Percentiles rank a stretch among this genome's conserved stretches.
These are phyloP conservation scores for Leccinum imitatum DNA, from an alignment of 768 basidiomycete genomes.

Conservation along the genomic window DNA sequence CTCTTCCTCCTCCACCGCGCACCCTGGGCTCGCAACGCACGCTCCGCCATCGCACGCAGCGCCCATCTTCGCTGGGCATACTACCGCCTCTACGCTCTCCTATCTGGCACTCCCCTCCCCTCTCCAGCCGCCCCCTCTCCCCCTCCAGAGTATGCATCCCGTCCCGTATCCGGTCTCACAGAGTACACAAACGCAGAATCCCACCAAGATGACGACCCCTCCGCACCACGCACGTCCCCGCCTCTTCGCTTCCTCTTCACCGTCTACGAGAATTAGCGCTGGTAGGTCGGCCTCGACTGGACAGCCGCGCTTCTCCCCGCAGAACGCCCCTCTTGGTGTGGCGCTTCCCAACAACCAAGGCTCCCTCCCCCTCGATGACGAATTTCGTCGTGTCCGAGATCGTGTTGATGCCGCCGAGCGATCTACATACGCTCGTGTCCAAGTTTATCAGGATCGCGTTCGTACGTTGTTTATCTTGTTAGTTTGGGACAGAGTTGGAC, in stretches of 20 bases:
- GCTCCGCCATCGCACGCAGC: conserved; percentile 57
- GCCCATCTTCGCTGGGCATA: conserved; percentile 66
- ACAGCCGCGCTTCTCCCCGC: conserved; percentile 87
- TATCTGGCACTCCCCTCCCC: conserved; percentile 58
- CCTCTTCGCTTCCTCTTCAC: conserved; percentile 79
- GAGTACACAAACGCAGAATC: conserved; percentile 21
- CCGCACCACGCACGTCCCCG: conserved; percentile 23
- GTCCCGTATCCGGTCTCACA: conserved; percentile 22
- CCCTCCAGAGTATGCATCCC: conserved; percentile 29
- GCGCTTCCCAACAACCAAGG: conserved; percentile 47
- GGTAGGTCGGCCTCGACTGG: conserved; percentile 99
- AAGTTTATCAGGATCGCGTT: too few relatives aligned
- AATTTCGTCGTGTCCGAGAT: too few relatives aligned
- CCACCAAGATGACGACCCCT: conserved; percentile 8
- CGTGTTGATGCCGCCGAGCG: too few relatives aligned
- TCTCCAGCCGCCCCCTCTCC: conserved; percentile 33
- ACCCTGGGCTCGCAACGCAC: conserved; percentile 60
- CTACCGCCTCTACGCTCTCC: conserved; percentile 49
- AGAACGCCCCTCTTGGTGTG: conserved; percentile 89
- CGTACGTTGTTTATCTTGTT: too few relatives aligned
- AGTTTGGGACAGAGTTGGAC: too few relatives aligned
- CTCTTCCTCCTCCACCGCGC: conserved; percentile 62
- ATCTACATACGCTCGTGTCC: too few relatives aligned
- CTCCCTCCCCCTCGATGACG: conserved; percentile 54
- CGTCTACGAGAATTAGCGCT: conserved; percentile 92